These are phyloP conservation scores for Trametes coccinea DNA, from an alignment of 768 basidiomycete species.

Conservation along the genomic window DNA sequence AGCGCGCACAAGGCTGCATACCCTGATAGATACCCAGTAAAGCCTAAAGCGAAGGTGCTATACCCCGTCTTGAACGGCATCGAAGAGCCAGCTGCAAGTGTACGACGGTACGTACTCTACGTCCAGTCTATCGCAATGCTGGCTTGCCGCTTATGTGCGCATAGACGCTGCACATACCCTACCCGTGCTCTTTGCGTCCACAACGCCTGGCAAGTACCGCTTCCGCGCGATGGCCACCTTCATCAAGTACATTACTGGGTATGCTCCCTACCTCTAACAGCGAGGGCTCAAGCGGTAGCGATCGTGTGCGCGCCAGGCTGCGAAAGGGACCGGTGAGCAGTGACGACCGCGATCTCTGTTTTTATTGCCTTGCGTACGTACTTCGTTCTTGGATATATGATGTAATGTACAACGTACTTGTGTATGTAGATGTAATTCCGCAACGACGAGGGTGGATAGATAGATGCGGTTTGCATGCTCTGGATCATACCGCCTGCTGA, in stretches of 20 bases:
- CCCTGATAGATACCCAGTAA: conserved; percentile 65
- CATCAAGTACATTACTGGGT: conserved; percentile 61
- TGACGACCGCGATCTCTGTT: neutral
- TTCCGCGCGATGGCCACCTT: conserved; percentile 77
- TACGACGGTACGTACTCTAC: conserved; percentile 65
- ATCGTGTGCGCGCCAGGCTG: neutral
- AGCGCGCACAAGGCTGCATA: conserved; percentile 92
- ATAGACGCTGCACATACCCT: conserved; percentile 72
- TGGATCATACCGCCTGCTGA: no score
- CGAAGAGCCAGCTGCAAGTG: conserved; percentile 79
- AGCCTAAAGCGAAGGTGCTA: conserved; percentile 44
- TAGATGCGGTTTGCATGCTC: no score
- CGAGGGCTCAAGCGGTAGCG: neutral
- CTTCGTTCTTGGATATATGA: no score
- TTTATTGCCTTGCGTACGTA: neutral
- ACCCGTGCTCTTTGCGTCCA: conserved; percentile 73
- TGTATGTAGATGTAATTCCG: no score
- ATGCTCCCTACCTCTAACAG: conserved; percentile 26
- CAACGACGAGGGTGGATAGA: no score
- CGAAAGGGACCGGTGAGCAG: neutral
- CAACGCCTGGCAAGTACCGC: conserved; percentile 77
- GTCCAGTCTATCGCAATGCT: no score
- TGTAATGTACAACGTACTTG: no score
- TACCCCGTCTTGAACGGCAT: conserved; percentile 61
- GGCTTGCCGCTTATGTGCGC: neutral